A percentile compares a stretch with the other conserved stretches of the same genome.
Evolutionary conservation across 257 asterid species (phyloP).

Genomic region (Penstemon barbatus): DNA sequence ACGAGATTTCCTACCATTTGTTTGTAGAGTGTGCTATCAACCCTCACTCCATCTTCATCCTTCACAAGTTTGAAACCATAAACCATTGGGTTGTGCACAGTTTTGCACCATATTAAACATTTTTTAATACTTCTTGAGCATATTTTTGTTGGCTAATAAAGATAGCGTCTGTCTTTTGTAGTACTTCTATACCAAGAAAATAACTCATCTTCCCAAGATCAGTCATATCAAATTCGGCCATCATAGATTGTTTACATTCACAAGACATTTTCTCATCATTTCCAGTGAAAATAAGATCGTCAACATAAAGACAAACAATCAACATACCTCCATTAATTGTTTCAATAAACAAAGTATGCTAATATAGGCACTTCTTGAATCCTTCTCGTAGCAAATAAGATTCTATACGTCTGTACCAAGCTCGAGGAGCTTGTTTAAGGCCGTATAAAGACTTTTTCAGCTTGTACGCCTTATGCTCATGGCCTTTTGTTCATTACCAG

Average conservation of each 20-base stretch:
- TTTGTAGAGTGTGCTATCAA: neutral
- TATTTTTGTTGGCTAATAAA: neutral
- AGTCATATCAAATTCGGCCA: neutral
- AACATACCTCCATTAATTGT: neutral
- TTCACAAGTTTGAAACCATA: neutral
- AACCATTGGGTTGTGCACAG: neutral
- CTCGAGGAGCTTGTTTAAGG: too few relatives aligned
- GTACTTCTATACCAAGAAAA: neutral
- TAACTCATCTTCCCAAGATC: neutral
- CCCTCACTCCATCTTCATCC: neutral
- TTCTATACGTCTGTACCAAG: neutral
- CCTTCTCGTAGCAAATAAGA: neutral
- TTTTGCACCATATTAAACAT: neutral
- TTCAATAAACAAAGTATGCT: neutral
- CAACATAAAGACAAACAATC: neutral
- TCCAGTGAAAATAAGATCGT: neutral
- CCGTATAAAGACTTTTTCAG: too few relatives aligned
- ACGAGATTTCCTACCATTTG: neutral
- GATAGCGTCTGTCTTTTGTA: neutral
- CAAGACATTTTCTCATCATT: neutral
- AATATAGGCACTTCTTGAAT: neutral
- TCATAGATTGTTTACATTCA: too few relatives aligned
- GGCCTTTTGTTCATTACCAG: too few relatives aligned
- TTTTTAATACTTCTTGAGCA: neutral
- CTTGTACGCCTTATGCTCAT: too few relatives aligned